Evolutionary conservation across 2,329 filamentous ascomycete genomes (phyloP).

Genomic region (Furcasterigmium sp.): DNA sequence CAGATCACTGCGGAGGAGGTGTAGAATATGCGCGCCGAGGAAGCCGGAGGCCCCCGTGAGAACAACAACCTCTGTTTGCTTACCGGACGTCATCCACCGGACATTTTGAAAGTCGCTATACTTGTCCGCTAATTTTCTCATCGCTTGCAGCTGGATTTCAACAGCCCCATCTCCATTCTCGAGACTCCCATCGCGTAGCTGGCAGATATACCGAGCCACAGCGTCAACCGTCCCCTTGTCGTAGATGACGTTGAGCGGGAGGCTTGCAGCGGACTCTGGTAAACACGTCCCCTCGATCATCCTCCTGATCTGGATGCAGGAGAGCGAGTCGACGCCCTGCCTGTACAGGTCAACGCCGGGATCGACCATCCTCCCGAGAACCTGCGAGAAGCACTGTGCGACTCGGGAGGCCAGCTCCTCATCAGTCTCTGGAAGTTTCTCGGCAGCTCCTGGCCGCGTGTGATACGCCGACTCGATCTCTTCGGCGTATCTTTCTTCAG

Average conservation of each 20-base stretch:
- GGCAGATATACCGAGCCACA: constrained; percentile 19
- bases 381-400: constrained; percentile 20
- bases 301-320: constrained; percentile 45
- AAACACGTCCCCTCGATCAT: constrained; percentile 20
- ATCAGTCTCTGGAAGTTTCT: constrained; percentile 12
- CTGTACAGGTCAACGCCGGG: constrained; percentile 47
- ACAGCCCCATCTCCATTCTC: not conserved
- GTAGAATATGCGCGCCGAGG: constrained; percentile 28
- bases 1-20: constrained; percentile 19
- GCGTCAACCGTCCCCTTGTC: constrained; percentile 47
- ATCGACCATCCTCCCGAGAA: constrained; percentile 20
- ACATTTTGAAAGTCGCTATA: not conserved
- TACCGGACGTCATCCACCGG: not conserved
- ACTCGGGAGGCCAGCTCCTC: constrained; percentile 29
- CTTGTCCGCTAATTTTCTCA: not conserved
- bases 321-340: constrained; percentile 56
- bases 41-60: constrained; percentile 29
- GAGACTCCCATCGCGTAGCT: not conserved
- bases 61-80: constrained; percentile 15
- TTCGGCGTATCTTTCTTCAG: constrained; percentile 41
- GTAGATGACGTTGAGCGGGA: constrained; percentile 56
- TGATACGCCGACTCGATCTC: constrained; percentile 42
- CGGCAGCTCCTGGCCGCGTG: constrained; percentile 5
- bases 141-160: not conserved
- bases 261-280: not conserved